Base-by-base conservation (phyloP, 1,139 yeast species). In the Waltiozyma solani region DNA sequence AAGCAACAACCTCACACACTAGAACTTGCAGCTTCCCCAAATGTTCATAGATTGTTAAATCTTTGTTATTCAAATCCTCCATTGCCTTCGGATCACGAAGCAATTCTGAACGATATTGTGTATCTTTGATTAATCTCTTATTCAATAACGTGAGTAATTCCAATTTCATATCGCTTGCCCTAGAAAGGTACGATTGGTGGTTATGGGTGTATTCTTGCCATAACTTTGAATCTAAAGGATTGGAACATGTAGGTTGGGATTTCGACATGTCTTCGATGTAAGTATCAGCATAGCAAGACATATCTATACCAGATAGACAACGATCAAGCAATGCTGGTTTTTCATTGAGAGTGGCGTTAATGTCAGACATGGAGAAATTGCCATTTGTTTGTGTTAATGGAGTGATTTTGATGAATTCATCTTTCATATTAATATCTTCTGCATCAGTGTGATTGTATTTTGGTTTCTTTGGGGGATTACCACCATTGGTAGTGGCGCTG, bases 341-440 rank as follows among this genome's bases (percentile, higher is more conserved):
- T 5, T 5, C 29, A 26, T 26, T 26, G n/a, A 26, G 29, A 4
- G 13, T 17, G 3, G 13, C 29, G 10, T 10, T 21, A 21, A 43
- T 33, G 8, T 18, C 35, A 20, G 32, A 19, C 40, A 45, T 24
- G 13, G 39, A 23, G 25, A 46, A 46, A 12, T 46, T 34, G 3
- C 49, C 49, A 34, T 37, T 37, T 1, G 48, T 44, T 22, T 46
- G 46, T 9, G 46, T 44, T 25, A 46, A 22, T 18, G 49, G 49
- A 9, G 48, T 32, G 1, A 41, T 39, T n/a, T 36, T 19, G 11
- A 38, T 44, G 22, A 45, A 21, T 0, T 37, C 42, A 5, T 4
- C 17, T 12, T 26, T 26, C 7, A 12, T n/a, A n/a, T 26, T 26
- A 26, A 5, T n/a, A 5, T n/a, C n/a, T n/a, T n/a, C n/a, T n/a